Evolutionary conservation across 805 yeast genomes (phyloP), one percentile per base, ranked within the genome.

Genomic region (Spathaspora passalidarum): DNA sequence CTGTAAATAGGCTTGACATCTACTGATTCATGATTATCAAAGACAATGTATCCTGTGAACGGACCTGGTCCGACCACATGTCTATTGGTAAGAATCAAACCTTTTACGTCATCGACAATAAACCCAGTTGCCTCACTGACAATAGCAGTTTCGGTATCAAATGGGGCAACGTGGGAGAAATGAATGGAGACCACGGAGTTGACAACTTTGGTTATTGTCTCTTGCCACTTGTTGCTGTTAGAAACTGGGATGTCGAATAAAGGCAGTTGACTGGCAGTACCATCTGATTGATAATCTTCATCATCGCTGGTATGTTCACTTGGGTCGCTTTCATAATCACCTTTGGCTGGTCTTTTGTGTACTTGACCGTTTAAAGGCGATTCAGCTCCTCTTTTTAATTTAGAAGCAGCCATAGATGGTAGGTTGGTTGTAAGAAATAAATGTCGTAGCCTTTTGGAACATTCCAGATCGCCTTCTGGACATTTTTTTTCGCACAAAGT

Each of bases 11-110:
- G 95, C 44, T 75, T 81, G 2, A 89, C 95, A 36, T 82, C 88
- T 42, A 88, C 87, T 65, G 90, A 97, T 64, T 91, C 97, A 65
- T 91, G 97, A 62, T 91, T 91, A 60, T 91, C 96, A 60, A 91
- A 91, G 1, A 91, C 89, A 0, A 88, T 96, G 59, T 86, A 88
- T 1, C 97, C 97, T 29, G 82, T 78, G 63, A 91, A 90, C 1
- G 97, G 97, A 14, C 97, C 96, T 0, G 97, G 90, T 2, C 96
- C 96, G 36, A 90, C 97, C 41, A 91, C 97, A 60, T 91, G 97
- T 59, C 97, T 78, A 67, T 91, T 91, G 9, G 97, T 91, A 61
- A 91, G 73, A 50, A 91, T 89, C 48, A 90, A 79, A 13, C 97
- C 97, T 20, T 80, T 65, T 45, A 78, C 72, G 2, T 92, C 76